phyloP scores from a whole-genome alignment of 176 grass and related monocot genomes.

The Dactylis glomerata region DNA sequence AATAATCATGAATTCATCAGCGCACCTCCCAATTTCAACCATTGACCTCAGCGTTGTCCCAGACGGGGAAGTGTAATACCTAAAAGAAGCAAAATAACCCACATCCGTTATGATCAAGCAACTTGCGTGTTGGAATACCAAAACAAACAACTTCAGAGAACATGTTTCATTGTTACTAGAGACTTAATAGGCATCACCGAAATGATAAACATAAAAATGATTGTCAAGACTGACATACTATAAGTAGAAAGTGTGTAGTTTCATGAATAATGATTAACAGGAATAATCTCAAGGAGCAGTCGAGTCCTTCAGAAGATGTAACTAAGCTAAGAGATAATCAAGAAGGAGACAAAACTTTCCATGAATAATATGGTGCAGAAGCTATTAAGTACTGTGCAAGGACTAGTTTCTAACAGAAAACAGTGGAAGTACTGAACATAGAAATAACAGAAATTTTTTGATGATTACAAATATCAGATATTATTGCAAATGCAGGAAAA shows the following conservation, averaged over 20 bases:
- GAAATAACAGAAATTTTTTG: background rate
- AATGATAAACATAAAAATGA: background rate
- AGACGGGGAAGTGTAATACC: slow-evolving; percentile 65
- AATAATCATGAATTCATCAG: slow-evolving; percentile 8
- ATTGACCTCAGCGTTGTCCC: slow-evolving; percentile 56
- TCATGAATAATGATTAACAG: slow-evolving; percentile 2
- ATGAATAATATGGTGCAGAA: background rate
- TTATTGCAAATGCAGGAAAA: slow-evolving; percentile 25
- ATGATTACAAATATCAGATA: background rate
- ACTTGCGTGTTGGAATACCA: background rate
- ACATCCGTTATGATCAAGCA: slow-evolving; percentile 7
- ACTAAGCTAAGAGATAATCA: slow-evolving; percentile 14
- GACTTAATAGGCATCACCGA: slow-evolving; percentile 12
- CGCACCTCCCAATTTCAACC: slow-evolving; percentile 56
- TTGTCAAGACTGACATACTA: slow-evolving; percentile 19
- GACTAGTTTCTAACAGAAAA: background rate
- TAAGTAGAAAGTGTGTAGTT: slow-evolving; percentile 8
- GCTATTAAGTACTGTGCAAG: background rate
- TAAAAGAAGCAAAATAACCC: slow-evolving; percentile 30
- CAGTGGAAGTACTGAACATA: background rate
- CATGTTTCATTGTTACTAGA: background rate
- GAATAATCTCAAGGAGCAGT: background rate
- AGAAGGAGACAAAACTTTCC: background rate
- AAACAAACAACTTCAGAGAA: background rate
- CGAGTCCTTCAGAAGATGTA: slow-evolving; percentile 8